A percentile compares a stretch with the other conserved stretches of the same genome.
These are phyloP conservation scores for Erysiphe neolycopersici DNA, from an alignment of 2,329 filamentous ascomycete species.

Conservation along the genomic window DNA sequence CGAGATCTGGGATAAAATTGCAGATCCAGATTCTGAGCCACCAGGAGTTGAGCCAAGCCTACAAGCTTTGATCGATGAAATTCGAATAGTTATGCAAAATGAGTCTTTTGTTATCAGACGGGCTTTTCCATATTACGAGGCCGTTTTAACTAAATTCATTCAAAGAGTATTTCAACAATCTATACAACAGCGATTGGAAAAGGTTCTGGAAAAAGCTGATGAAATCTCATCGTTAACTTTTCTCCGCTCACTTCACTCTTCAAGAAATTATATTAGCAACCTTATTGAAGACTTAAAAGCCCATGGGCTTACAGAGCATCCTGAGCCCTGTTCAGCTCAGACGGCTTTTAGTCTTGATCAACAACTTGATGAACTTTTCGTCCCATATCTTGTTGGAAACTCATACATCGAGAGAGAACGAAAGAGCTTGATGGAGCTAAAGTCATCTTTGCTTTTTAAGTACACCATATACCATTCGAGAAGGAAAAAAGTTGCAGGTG, in stretches of 20 bases:
- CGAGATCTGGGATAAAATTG: slow-evolving; percentile 69
- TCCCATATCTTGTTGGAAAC: slow-evolving; percentile 40
- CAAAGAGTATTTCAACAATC: slow-evolving; percentile 96
- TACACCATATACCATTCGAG: slow-evolving; percentile 86
- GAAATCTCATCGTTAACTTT: slow-evolving; percentile 82
- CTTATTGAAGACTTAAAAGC: slow-evolving; percentile 82
- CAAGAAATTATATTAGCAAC: slow-evolving; percentile 62
- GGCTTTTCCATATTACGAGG: slow-evolving; percentile 89
- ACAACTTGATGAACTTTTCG: slow-evolving; percentile 52
- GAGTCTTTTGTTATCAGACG: slow-evolving; percentile 92
- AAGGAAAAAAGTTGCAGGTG: slow-evolving; percentile 66
- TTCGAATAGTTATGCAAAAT: slow-evolving; percentile 85
- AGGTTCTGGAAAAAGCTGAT: slow-evolving; percentile 85
- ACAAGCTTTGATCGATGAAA: slow-evolving; percentile 79
- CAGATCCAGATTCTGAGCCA: slow-evolving; percentile 79
- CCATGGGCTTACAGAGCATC: slow-evolving; percentile 85
- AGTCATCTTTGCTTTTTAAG: slow-evolving; percentile 83
- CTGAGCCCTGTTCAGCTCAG: slow-evolving; percentile 67
- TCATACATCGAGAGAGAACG: slow-evolving; percentile 45
- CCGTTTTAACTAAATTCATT: slow-evolving; percentile 74
- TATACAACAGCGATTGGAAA: slow-evolving; percentile 82
- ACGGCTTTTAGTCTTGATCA: slow-evolving; percentile 52
- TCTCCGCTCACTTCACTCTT: slow-evolving; percentile 69
- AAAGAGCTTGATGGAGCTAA: slow-evolving; percentile 49
- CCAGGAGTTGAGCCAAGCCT: slow-evolving; percentile 78